Percentiles rank a stretch among this genome's conserved stretches.
Evolutionary conservation across 441 rosid genomes (phyloP).

Genomic region (Adansonia rubrostipa): DNA sequence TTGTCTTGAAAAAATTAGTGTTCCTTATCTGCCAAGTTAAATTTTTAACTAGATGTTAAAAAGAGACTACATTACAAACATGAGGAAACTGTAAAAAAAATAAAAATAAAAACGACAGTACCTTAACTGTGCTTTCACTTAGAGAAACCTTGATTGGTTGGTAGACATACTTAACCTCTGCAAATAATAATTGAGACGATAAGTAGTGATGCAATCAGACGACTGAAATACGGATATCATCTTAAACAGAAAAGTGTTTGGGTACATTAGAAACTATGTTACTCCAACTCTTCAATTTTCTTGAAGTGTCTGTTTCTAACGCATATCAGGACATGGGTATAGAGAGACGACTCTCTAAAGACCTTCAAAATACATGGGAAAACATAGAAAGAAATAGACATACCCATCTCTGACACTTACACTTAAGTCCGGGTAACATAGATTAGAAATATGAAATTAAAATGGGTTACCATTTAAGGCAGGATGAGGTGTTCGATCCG

Average conservation of each 20-base stretch:
- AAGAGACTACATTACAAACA: slow-evolving; percentile 22
- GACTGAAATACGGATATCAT: slow-evolving; percentile 24
- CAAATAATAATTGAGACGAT: slow-evolving; percentile 35
- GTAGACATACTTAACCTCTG: slow-evolving; percentile 91
- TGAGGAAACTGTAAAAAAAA: slow-evolving; percentile 30
- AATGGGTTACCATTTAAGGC: slow-evolving; percentile 75
- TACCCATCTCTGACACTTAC: too few relatives aligned
- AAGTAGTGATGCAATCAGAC: slow-evolving; percentile 33
- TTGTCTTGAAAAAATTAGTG: slow-evolving; percentile 65
- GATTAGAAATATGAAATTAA: slow-evolving; percentile 1
- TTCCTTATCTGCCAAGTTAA: slow-evolving; percentile 69
- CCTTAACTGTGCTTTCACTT: slow-evolving; percentile 59
- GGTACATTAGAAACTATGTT: background rate
- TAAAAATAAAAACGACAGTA: slow-evolving; percentile 32
- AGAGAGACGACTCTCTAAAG: too few relatives aligned
- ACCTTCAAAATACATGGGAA: too few relatives aligned
- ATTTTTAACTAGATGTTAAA: slow-evolving; percentile 29
- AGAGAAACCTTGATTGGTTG: slow-evolving; percentile 83
- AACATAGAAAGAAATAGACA: too few relatives aligned
- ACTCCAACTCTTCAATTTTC: too few relatives aligned
- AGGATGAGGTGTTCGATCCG: slow-evolving; percentile 95
- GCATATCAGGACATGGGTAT: too few relatives aligned
- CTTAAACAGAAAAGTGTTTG: slow-evolving; percentile 17
- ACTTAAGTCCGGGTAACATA: too few relatives aligned
- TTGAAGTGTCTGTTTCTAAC: too few relatives aligned